phyloP scores from a whole-genome alignment of 129 eudicot species.

The Lactuca saligna region DNA sequence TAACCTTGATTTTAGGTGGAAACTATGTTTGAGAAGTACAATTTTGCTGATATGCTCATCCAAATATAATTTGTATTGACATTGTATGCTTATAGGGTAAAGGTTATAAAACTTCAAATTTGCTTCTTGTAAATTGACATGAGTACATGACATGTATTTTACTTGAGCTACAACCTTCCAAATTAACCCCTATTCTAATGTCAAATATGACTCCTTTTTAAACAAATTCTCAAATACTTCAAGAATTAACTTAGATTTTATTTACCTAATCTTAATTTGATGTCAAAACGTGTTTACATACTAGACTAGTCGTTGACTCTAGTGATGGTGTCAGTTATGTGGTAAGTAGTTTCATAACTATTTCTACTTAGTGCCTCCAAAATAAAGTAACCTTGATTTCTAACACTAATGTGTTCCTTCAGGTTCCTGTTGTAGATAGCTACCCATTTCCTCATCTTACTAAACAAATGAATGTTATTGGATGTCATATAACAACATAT shows the following conservation, averaged over 20 bases:
- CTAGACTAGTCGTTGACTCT: slow-evolving; percentile 91
- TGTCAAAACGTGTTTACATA: slow-evolving; percentile 67
- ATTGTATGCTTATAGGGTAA: slow-evolving; percentile 79
- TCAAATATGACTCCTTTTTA: not conserved
- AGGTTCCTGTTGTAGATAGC: slow-evolving; percentile 99
- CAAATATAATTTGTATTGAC: slow-evolving; percentile 97
- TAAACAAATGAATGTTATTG: slow-evolving; percentile 96
- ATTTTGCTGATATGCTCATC: slow-evolving; percentile 91
- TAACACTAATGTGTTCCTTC: slow-evolving; percentile 12
- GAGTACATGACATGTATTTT: slow-evolving; percentile 3
- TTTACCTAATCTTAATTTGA: slow-evolving; percentile 17
- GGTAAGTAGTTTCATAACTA: slow-evolving; percentile 46
- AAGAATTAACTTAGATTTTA: slow-evolving; percentile 1
- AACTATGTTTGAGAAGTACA: slow-evolving; percentile 96
- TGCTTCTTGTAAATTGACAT: slow-evolving; percentile 9
- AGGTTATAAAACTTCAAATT: slow-evolving; percentile 35
- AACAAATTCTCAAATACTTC: slow-evolving; percentile 8
- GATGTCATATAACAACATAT: slow-evolving; percentile 94
- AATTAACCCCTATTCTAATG: slow-evolving; percentile 2
- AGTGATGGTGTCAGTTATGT: slow-evolving; percentile 99
- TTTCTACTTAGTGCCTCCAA: slow-evolving; percentile 8
- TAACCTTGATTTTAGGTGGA: slow-evolving; percentile 58
- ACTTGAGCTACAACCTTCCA: not conserved
- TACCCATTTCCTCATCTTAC: slow-evolving; percentile 99
- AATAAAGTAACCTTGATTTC: not conserved